These are phyloP conservation scores for Daldinia decipiens DNA, from an alignment of 495 filamentous ascomycete genomes.

Conservation along the genomic window DNA sequence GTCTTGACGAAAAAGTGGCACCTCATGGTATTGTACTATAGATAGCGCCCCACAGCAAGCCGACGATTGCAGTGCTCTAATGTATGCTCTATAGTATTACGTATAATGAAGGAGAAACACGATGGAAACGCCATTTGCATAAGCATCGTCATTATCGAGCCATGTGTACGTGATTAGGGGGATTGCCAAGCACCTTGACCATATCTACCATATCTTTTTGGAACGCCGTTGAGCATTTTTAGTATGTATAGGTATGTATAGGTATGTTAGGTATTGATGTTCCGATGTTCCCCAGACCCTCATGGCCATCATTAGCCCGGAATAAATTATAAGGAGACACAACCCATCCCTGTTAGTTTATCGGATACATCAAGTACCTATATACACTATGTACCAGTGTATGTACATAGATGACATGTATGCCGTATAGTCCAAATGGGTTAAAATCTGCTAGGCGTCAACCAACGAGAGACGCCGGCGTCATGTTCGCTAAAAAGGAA, in stretches of 20 bases:
- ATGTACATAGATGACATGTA: constrained; percentile 25
- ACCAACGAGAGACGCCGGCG: constrained; percentile 36
- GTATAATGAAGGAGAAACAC: constrained; percentile 44
- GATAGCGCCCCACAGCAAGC: constrained; percentile 36
- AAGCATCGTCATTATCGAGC: constrained; percentile 42
- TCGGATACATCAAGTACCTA: too few species aligned
- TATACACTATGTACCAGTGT: too few species aligned
- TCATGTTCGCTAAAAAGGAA: constrained; percentile 32
- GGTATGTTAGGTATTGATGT: too few species aligned
- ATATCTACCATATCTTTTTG: constrained; percentile 15
- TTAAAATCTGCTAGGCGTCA: constrained; percentile 4
- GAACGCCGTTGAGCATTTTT: constrained; percentile 16
- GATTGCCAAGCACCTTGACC: constrained; percentile 30
- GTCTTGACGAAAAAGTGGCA: constrained; percentile 35
- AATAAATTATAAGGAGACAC: constrained; percentile 7
- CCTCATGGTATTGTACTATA: constrained; percentile 42
- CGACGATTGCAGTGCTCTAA: constrained; percentile 29
- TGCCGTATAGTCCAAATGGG: background rate
- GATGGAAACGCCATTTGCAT: constrained; percentile 39
- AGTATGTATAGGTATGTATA: too few species aligned
- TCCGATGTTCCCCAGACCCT: constrained; percentile 26
- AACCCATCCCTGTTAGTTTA: constrained; percentile 8
- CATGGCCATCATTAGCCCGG: constrained; percentile 36
- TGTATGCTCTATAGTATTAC: constrained; percentile 18
- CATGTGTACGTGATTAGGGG: constrained; percentile 32